A percentile compares a stretch with the other conserved stretches of the same genome.
These are phyloP conservation scores for Fusarium cicatricum DNA, from an alignment of 2,329 filamentous ascomycete species.

Conservation along the genomic window DNA sequence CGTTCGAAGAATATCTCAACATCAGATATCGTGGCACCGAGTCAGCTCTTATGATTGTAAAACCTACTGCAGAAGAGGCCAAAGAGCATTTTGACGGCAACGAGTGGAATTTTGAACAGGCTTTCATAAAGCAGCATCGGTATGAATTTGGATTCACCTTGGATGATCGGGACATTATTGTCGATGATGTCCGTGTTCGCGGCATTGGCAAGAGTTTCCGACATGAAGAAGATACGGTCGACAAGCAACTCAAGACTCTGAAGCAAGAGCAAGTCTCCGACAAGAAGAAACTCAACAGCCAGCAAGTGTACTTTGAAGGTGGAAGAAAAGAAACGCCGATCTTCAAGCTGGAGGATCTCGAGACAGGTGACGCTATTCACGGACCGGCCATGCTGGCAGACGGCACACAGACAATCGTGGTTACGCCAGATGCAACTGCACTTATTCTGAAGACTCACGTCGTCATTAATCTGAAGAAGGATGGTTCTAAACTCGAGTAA, in stretches of 20 bases:
- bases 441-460: constrained; percentile 86
- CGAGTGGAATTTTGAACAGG: constrained; percentile 83
- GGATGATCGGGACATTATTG: constrained; percentile 82
- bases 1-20: constrained; percentile 92
- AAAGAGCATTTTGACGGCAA: constrained; percentile 67
- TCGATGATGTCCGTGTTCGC: constrained; percentile 88
- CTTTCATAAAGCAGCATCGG: constrained; percentile 86
- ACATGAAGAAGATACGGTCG: constrained; percentile 81
- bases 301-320: constrained; percentile 84
- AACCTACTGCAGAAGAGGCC: constrained; percentile 70
- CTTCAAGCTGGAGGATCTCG: constrained; percentile 80
- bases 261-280: constrained; percentile 64
- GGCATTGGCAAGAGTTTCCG: constrained; percentile 91
- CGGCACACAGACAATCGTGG: constrained; percentile 89
- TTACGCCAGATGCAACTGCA: constrained; percentile 80
- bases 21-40: constrained; percentile 93
- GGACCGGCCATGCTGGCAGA: constrained; percentile 90
- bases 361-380: constrained; percentile 73
- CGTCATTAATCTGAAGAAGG: constrained; percentile 80
- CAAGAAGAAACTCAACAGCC: constrained; percentile 70
- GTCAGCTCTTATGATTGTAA: constrained; percentile 88
- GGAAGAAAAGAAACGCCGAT: constrained; percentile 80
- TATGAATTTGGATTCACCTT: constrained; percentile 95
- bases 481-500: constrained; percentile 50
- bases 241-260: constrained; percentile 80